Evolutionary conservation across 2,329 filamentous ascomycete genomes (phyloP).

Genomic region (Domatiomyces globalis): DNA sequence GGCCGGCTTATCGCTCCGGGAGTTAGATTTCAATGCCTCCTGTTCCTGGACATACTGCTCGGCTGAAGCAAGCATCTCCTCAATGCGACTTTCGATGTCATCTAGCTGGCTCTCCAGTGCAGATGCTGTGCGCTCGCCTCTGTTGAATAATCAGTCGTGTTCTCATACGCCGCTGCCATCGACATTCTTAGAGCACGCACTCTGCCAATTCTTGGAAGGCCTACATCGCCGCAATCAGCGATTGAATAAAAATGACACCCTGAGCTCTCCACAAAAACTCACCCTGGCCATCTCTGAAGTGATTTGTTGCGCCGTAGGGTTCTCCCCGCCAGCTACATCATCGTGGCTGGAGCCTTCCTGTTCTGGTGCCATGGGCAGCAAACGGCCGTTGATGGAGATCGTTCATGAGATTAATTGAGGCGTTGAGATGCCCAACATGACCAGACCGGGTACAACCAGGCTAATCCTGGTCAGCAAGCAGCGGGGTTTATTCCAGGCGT

Average conservation of each 20-base stretch:
- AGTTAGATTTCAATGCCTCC: conserved; percentile 1
- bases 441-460: no score
- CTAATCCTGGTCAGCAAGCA: no score
- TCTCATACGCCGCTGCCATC: background rate
- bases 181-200: conserved; percentile 8
- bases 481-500: no score
- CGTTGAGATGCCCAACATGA: background rate
- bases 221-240: conserved; percentile 8
- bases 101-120: conserved; percentile 42
- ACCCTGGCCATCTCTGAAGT: conserved; percentile 18
- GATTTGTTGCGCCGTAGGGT: conserved; percentile 7
- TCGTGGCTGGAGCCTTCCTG: background rate
- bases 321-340: background rate
- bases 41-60: conserved; percentile 24
- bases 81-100: conserved; percentile 41
- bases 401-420: background rate
- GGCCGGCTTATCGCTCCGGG: background rate
- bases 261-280: conserved; percentile 1
- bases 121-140: conserved; percentile 42
- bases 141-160: conserved; percentile 15
- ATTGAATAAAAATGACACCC: background rate
- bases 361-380: background rate
- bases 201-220: conserved; percentile 23
- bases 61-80: conserved; percentile 36
- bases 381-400: background rate